Evolutionary conservation across 441 rosid genomes (phyloP), one percentile per base, ranked within the genome.

Genomic region (Corymbia calophylla): DNA sequence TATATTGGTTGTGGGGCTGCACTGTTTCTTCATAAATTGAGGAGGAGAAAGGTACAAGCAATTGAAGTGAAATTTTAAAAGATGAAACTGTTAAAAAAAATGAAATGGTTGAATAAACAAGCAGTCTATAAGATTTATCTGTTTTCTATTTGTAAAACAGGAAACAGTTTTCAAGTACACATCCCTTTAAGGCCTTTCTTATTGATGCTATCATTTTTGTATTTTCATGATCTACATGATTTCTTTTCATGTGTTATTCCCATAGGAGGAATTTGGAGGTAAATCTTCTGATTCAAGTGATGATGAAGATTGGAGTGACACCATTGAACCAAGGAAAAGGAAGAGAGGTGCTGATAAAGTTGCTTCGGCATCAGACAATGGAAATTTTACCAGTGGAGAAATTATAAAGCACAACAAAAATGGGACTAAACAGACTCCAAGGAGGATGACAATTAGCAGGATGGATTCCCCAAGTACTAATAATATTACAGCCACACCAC

Each of bases 181-280:
- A 44, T 77, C 84, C 53, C 84, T 77, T 77, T 15, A 44, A 44
- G 84, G 84, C n/a, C 84, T 77, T 77, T 77, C n/a, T 77, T 77
- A 44, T 55, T 54, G 29, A 31, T 55, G 60, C 51, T 35, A 55
- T 86, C 18, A 51, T 35, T 55, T 55, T 31, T 35, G 70, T 21
- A 35, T 54, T 86, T 86, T 53, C 18, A 8, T 73, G 7, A 54
- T 56, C 29, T 62, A 56, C 49, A 51, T 92, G 81, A 88, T 88
- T 91, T 91, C 90, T 91, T 25, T 31, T 51, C 68, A 39, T 48
- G 29, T 87, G 77, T 29, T 86, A 32, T 53, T 25, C 70, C 87
- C 86, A 89, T 92, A 98, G 99, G 99, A 95, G 93, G 93, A 96
- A 81, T 97, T 95, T 93, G 98, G 95, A 85, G 91, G 94, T 91